phyloP scores from a whole-genome alignment of 768 basidiomycete species.

The Saitozyma podzolica region DNA sequence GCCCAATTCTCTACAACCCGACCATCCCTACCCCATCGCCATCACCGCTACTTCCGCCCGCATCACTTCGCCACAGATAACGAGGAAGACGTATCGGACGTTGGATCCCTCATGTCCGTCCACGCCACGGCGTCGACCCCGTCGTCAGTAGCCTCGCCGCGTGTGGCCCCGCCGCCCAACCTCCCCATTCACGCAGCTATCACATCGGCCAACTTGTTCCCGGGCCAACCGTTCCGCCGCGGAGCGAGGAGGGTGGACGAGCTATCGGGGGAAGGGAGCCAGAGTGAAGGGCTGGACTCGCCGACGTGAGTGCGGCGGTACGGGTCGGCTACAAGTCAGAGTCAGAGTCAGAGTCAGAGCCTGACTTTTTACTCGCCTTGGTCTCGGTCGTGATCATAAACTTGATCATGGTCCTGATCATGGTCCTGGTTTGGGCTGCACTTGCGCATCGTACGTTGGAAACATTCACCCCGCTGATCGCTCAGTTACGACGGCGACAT shows the following conservation, averaged over 20 bases:
- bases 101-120: constrained; percentile 35
- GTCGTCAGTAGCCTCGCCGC: constrained; percentile 13
- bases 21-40: constrained; percentile 9
- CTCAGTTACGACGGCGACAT: constrained; percentile 53
- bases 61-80: constrained; percentile 18
- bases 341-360: neutral
- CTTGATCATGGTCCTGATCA: too few species aligned
- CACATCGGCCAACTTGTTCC: neutral
- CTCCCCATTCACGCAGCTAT: neutral
- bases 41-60: neutral
- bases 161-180: neutral
- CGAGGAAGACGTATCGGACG: constrained; percentile 39
- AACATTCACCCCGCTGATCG: too few species aligned
- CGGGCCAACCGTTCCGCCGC: neutral
- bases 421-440: too few species aligned
- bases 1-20: constrained; percentile 5
- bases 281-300: constrained; percentile 44
- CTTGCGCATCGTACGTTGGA: too few species aligned
- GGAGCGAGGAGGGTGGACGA: constrained; percentile 14
- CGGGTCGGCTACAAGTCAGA: neutral
- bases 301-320: constrained; percentile 38
- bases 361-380: constrained; percentile 1
- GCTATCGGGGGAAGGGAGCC: constrained; percentile 29
- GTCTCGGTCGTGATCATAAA: neutral
- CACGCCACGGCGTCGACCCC: constrained; percentile 18